These are phyloP conservation scores for Xylariaceae sp. DNA, from an alignment of 2,329 filamentous ascomycete species.

Conservation along the genomic window DNA sequence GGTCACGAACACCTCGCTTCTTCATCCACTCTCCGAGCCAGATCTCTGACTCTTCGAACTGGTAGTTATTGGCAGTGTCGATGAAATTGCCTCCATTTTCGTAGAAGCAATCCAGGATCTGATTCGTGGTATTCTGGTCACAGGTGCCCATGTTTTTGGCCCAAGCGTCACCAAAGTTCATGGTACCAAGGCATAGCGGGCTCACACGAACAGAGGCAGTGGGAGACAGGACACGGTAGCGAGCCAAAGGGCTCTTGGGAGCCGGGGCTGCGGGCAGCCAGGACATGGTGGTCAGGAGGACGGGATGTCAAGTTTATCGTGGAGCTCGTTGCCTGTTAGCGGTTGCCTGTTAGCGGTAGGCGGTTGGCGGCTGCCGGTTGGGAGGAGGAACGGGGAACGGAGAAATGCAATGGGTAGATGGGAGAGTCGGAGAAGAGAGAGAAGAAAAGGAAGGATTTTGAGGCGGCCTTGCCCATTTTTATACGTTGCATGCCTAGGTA, in stretches of 20 bases:
- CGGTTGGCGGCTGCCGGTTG: no score
- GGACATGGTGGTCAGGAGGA: constrained; percentile 22
- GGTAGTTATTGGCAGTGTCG: constrained; percentile 66
- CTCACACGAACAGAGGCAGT: constrained; percentile 61
- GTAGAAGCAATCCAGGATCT: constrained; percentile 61
- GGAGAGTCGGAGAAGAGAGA: no score
- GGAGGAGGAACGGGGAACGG: no score
- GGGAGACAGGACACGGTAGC: constrained; percentile 61
- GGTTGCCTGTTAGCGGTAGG: no score
- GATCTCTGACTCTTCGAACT: constrained; percentile 54
- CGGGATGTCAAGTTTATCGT: no score
- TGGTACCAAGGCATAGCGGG: constrained; percentile 56
- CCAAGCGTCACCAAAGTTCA: constrained; percentile 55
- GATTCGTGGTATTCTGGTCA: constrained; percentile 55
- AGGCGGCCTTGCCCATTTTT: no score
- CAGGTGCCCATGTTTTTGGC: constrained; percentile 57
- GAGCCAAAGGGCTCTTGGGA: constrained; percentile 55
- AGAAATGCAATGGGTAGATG: no score
- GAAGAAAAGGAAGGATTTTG: no score
- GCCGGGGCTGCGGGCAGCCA: constrained; percentile 34
- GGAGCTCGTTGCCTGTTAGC: no score
- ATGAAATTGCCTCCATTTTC: constrained; percentile 65
- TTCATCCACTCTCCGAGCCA: constrained; percentile 70
- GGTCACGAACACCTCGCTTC: constrained; percentile 56
- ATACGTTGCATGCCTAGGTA: no score